Evolutionary conservation across 441 rosid species (phyloP), one percentile per base, ranked within the genome.

Genomic region (California macrophylla): DNA sequence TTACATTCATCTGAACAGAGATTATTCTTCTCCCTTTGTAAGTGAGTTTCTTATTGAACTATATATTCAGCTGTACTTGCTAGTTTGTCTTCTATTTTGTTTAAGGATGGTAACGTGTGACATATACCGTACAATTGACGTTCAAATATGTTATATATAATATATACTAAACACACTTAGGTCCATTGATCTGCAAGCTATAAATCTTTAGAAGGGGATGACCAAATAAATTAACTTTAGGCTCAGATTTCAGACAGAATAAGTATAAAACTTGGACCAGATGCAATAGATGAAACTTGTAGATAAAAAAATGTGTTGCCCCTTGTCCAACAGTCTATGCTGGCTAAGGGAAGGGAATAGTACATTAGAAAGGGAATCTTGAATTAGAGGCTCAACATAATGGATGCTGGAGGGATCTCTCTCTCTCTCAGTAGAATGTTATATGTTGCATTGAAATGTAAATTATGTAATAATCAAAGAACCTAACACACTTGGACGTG

Each of bases 21-120:
- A 76, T 67, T 76, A 25, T 87, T 88, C 82, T 88, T 91, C 77
- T 85, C 92, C 72, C 84, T 91, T 12, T 93, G 98, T 93, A 84
- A 69, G 98, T 79, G 62, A 64, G 52, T 30, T 6, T 65, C 25
- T 20, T 65, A 26, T 40, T 7, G 24, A 12, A 24, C 61, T 61
- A 26, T 69, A 23, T 69, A 40, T 25, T 15, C 60, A 38, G 70
- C 38, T 45, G 47, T 47, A 29, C 29, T 47, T 66, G 66, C 67
- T 60, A 58, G 42, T 10, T 28, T 61, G 67, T 38, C 67, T 54
- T 70, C 4, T 58, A 23, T 65, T 65, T 36, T 66, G 54, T n/a
- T 36, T 38, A 1, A 8, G 45, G 45, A 9, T 38, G 45, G 10
- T 38, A 38, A 38, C 45, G 3, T 38, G 45, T 38, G 45, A 10